Evolutionary conservation across 2,329 filamentous ascomycete species (phyloP).

Genomic region (Fusarium redolens): DNA sequence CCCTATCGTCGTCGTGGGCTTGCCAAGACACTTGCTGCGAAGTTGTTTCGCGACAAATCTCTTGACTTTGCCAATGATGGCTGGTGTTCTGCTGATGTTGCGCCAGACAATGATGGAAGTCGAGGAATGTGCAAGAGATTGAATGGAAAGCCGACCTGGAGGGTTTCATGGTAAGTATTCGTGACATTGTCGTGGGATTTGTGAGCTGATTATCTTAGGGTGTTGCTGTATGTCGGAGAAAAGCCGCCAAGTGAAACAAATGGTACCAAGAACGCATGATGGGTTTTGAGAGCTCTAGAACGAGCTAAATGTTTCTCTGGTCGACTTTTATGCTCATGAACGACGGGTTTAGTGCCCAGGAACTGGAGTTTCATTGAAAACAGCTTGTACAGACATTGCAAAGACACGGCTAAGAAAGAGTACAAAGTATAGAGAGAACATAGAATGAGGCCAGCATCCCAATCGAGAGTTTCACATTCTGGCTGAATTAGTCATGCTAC

Average conservation of each 20-base stretch:
- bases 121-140: conserved; percentile 71
- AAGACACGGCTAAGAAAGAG: background rate
- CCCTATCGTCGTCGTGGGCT: conserved; percentile 70
- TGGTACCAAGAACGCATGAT: background rate
- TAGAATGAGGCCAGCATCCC: background rate
- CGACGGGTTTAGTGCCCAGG: background rate
- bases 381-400: background rate
- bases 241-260: conserved; percentile 3
- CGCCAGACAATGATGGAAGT: conserved; percentile 69
- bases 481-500: background rate
- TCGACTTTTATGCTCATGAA: background rate
- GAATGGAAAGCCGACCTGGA: conserved; percentile 66
- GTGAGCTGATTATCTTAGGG: conserved; percentile 17
- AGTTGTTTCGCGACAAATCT: conserved; percentile 65
- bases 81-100: conserved; percentile 73
- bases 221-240: conserved; percentile 35
- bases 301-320: background rate
- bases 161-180: conserved; percentile 67
- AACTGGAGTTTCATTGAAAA: background rate
- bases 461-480: background rate
- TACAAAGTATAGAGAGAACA: background rate
- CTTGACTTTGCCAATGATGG: conserved; percentile 59
- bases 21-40: conserved; percentile 70
- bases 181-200: background rate
- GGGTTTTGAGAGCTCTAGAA: background rate